Base-by-base conservation (phyloP, 345 rosid species). In the Acer yangbiense region DNA sequence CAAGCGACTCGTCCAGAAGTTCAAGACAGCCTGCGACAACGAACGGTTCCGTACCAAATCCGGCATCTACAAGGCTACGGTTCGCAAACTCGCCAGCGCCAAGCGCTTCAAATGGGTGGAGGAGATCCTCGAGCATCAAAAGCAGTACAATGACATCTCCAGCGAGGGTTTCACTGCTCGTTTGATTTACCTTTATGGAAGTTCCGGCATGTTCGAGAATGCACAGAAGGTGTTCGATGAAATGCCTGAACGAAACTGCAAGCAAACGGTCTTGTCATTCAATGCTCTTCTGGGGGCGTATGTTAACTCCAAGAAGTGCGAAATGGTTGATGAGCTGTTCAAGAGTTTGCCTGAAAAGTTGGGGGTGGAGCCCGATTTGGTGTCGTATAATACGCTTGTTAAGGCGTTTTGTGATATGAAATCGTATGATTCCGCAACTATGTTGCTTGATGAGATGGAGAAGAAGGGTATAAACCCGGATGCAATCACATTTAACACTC, bases 201-300 rank as follows among this genome's bases (percentile, higher is more conserved):
- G 65, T 17, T 86, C 86, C 0, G 92, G 90, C 44, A 89, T 94
- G 97, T 82, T 78, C 58, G 91, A 92, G 57, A 71, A 89, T 48
- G 97, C 94, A 4, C 85, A 80, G 80, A 88, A 87, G 75, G 72
- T 91, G 95, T 90, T 93, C 88, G 95, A 90, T 73, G 92, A 90
- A 90, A 90, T 92, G 95, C 86, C 88, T 1, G 81, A 79, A 1
- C 55, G 89, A 16, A 87, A 83, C 23, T 89, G 95, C 67, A 81
- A 79, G 11, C 89, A 88, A 54, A 90, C 97, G 3, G 87, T 87
- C 8, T 72, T 85, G 80, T 90, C 98, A 13, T 88, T 88, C 81
- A 94, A 92, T 64, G 86, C 92, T 0, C 82, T 94, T 14, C 66
- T 91, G 21, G 87, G 85, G 12, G 95, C 94, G 1, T 90, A 83